Evolutionary conservation across 139 green algal species (phyloP).

Genomic region (Marvania coccoides): DNA sequence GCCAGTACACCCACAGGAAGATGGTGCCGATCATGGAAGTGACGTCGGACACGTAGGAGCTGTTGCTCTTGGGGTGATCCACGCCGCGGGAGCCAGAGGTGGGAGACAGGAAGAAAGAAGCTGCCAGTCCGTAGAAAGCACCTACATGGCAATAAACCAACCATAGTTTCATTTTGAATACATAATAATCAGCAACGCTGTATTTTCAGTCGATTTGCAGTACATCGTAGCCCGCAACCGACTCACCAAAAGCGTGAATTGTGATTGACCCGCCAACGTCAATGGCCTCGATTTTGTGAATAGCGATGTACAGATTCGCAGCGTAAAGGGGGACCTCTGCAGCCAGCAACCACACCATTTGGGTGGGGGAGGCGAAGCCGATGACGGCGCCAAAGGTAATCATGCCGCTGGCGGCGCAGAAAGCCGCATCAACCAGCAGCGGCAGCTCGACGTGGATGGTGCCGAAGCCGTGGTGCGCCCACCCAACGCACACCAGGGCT

Average conservation of each 20-base stretch:
- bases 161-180: no score
- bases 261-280: constrained; percentile 34
- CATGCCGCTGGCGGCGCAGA: constrained; percentile 43
- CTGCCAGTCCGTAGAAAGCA: constrained; percentile 40
- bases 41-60: constrained; percentile 28
- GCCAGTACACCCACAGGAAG: constrained; percentile 48
- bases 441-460: constrained; percentile 43
- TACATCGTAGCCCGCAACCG: no score
- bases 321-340: constrained; percentile 38
- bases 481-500: constrained; percentile 14
- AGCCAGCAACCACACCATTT: constrained; percentile 41
- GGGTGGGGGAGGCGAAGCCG: constrained; percentile 45
- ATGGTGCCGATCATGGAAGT: constrained; percentile 48
- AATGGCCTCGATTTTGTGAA: constrained; percentile 1
- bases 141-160: no score
- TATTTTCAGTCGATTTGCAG: no score
- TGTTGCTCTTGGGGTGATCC: constrained; percentile 25
- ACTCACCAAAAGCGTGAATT: constrained; percentile 47
- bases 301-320: constrained; percentile 19
- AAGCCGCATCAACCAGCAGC: constrained; percentile 46
- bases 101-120: constrained; percentile 16
- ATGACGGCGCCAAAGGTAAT: constrained; percentile 60
- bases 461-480: constrained; percentile 18
- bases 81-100: not conserved
- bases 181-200: no score